These are phyloP conservation scores for Pestalotiopsis sp. DNA, from an alignment of 2,329 filamentous ascomycete species.

Conservation along the genomic window DNA sequence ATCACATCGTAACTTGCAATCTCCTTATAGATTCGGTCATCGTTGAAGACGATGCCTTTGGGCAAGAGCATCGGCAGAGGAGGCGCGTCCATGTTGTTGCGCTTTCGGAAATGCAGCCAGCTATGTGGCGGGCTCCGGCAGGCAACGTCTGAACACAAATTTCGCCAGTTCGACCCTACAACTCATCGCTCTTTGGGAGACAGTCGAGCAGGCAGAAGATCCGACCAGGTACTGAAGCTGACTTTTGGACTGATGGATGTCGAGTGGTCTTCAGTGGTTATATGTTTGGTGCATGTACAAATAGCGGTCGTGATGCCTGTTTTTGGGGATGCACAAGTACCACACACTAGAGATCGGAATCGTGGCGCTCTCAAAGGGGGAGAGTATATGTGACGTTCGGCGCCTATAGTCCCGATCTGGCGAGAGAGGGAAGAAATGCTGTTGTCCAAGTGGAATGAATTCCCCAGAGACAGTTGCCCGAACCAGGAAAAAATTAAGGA, in stretches of 20 bases:
- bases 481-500: neutral
- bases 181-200: neutral
- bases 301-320: neutral
- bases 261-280: constrained; percentile 2
- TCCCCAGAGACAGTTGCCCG: neutral
- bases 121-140: constrained; percentile 1
- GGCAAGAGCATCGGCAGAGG: constrained; percentile 48
- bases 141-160: constrained; percentile 5
- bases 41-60: constrained; percentile 58
- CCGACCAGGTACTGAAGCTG: neutral
- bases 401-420: neutral
- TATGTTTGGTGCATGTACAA: neutral
- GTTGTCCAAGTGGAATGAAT: neutral
- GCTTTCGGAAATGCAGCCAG: constrained; percentile 16
- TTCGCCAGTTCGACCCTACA: neutral
- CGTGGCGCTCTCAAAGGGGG: neutral
- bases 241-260: neutral
- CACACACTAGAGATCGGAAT: neutral
- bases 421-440: neutral
- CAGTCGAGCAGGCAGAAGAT: neutral
- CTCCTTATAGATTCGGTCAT: constrained; percentile 50
- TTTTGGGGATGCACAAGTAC: neutral
- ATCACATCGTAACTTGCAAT: constrained; percentile 52
- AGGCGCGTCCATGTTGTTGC: constrained; percentile 22
- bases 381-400: neutral